These are phyloP conservation scores for Barbarea vulgaris DNA, from an alignment of 345 rosid genomes.

Conservation along the genomic window DNA sequence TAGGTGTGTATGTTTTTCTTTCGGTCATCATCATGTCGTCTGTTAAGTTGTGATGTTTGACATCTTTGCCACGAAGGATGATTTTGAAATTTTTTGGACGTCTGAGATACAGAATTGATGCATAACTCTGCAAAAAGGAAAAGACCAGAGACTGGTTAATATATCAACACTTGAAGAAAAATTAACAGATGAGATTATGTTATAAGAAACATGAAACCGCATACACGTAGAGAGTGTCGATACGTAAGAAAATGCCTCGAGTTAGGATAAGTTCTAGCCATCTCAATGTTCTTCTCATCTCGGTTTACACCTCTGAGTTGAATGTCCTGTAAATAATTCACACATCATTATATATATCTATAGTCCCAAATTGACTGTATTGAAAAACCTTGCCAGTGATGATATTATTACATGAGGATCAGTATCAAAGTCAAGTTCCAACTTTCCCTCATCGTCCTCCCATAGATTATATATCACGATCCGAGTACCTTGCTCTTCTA, in stretches of 20 bases:
- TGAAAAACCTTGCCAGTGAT: background rate
- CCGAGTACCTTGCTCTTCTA: constrained; percentile 60
- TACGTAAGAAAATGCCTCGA: constrained; percentile 67
- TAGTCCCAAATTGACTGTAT: background rate
- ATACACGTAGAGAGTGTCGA: constrained; percentile 72
- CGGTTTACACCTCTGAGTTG: constrained; percentile 72
- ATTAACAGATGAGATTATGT: background rate
- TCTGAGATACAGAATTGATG: constrained; percentile 74
- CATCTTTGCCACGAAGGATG: constrained; percentile 56
- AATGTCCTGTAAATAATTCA: constrained; percentile 59
- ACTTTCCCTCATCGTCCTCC: constrained; percentile 69
- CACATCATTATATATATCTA: background rate
- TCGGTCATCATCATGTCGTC: constrained; percentile 63
- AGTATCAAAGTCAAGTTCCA: constrained; percentile 73
- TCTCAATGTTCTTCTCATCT: constrained; percentile 63
- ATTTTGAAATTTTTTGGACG: constrained; percentile 63
- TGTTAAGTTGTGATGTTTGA: constrained; percentile 58
- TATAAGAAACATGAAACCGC: constrained; percentile 4
- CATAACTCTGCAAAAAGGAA: constrained; percentile 56
- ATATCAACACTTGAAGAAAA: constrained; percentile 9
- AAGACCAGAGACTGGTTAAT: background rate
- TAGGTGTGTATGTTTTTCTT: constrained; percentile 55
- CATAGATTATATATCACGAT: constrained; percentile 75
- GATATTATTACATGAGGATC: constrained; percentile 61
- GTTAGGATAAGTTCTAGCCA: constrained; percentile 60